phyloP scores from a whole-genome alignment of 257 asterid genomes.

The Forsythia viridissima region DNA sequence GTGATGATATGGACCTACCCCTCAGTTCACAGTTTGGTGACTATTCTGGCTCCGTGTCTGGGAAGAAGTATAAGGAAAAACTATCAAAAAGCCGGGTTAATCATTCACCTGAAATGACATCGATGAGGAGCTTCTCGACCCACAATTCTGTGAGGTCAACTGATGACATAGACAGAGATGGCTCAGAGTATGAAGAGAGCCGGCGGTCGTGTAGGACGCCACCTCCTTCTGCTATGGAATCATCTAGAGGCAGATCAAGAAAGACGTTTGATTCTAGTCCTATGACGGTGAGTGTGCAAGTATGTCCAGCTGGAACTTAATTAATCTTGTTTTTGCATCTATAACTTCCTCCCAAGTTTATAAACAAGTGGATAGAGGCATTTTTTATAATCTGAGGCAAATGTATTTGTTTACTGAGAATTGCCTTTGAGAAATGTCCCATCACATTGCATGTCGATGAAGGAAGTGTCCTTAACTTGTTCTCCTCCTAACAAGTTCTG shows the following conservation, averaged over 20 bases:
- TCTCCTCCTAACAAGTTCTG: neutral
- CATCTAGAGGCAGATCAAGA: constrained; percentile 68
- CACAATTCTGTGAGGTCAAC: constrained; percentile 67
- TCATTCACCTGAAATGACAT: constrained; percentile 78
- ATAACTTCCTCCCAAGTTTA: neutral
- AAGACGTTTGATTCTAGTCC: constrained; percentile 69
- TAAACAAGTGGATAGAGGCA: neutral
- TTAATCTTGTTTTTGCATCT: constrained; percentile 4
- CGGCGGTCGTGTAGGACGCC: constrained; percentile 64
- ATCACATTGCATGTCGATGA: constrained; percentile 12
- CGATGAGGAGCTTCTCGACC: constrained; percentile 51
- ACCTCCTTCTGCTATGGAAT: constrained; percentile 65
- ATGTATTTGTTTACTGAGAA: constrained; percentile 11
- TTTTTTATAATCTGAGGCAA: constrained; percentile 7
- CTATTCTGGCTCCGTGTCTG: constrained; percentile 59
- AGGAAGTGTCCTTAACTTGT: neutral
- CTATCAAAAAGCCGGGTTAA: constrained; percentile 41
- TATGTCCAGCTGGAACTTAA: constrained; percentile 7
- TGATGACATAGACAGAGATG: constrained; percentile 71
- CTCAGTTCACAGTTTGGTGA: constrained; percentile 69
- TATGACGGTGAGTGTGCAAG: constrained; percentile 53
- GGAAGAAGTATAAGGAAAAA: constrained; percentile 72
- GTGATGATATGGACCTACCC: constrained; percentile 92
- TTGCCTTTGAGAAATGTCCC: neutral
- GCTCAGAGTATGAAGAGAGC: constrained; percentile 63